phyloP scores from a whole-genome alignment of 345 rosid species.

The Populus euphratica region DNA sequence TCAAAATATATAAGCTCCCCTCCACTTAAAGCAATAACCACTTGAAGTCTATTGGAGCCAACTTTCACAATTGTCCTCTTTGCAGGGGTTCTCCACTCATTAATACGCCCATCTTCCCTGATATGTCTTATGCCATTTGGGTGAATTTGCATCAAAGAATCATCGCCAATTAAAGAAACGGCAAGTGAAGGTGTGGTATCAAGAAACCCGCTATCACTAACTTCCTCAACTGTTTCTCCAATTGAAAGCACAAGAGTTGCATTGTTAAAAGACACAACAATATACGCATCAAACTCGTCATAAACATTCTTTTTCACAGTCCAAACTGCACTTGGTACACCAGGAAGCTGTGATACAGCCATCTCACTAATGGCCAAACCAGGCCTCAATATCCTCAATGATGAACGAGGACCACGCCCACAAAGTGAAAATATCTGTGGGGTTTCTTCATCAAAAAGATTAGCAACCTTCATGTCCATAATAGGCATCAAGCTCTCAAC shows the following conservation, averaged over 20 bases:
- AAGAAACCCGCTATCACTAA: conserved; percentile 93
- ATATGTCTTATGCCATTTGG: conserved; percentile 96
- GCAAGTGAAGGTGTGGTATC: conserved; percentile 95
- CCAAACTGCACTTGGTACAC: conserved; percentile 99
- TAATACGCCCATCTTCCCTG: conserved; percentile 94
- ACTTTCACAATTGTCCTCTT: conserved; percentile 97
- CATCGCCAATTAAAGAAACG: conserved; percentile 90
- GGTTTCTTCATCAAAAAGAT: conserved; percentile 96
- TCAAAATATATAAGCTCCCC: conserved; percentile 97
- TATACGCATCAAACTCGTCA: conserved; percentile 97
- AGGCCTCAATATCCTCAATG: conserved; percentile 83
- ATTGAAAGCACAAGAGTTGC: conserved; percentile 97
- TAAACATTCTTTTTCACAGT: conserved; percentile 83
- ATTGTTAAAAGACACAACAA: conserved; percentile 92
- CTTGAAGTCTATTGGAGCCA: conserved; percentile 92
- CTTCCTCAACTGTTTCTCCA: conserved; percentile 98
- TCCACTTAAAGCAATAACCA: conserved; percentile 93
- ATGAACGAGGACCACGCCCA: conserved; percentile 96
- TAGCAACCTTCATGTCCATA: conserved; percentile 89
- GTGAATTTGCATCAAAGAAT: conserved; percentile 98
- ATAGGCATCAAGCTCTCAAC: conserved; percentile 96
- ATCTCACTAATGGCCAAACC: conserved; percentile 95
- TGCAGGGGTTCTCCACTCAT: conserved; percentile 99
- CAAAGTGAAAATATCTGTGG: conserved; percentile 90
- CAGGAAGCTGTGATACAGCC: conserved; percentile 99